These are phyloP conservation scores for Arabidopsis thaliana DNA, from an alignment of 345 rosid species.

Conservation along the genomic window TAIR10.1 NC_003070.9:10057001-10057500, in stretches of 20 bases:
- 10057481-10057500: no score
- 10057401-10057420: constrained; percentile 46
- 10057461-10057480: no score
- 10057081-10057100: constrained; percentile 50
- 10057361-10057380: constrained; percentile 56
- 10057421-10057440: constrained; percentile 49
- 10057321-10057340: no score
- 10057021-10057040: no score
- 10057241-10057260: constrained; percentile 46
- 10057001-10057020: constrained; percentile 44
- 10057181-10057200: no score
- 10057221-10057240: constrained; percentile 38
- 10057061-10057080: not conserved
- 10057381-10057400: constrained; percentile 46
- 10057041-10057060: no score
- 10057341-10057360: constrained; percentile 53
- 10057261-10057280: constrained; percentile 54
- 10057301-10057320: no score
- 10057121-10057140: not conserved
- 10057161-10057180: no score
- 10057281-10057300: not conserved
- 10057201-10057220: not conserved
- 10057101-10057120: constrained; percentile 68
- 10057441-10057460: constrained; percentile 46
- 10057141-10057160: no score